Conservation (phyloP, 2,329 filamentous ascomycete species). For the Scytalidium sp. region DNA sequence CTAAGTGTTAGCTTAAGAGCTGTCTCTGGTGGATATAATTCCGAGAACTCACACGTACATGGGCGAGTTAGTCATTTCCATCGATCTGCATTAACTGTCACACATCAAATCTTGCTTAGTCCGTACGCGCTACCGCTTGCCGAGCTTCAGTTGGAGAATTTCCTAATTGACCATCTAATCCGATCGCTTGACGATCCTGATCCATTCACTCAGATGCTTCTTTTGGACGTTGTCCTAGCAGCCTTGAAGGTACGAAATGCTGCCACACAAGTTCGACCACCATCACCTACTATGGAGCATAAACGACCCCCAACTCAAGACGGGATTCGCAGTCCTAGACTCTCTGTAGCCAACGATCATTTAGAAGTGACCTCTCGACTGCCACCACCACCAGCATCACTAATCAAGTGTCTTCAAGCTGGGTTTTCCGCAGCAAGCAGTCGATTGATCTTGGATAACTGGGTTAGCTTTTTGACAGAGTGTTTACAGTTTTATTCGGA, state of each 20-base stretch:
- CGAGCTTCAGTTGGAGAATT: conserved; percentile 65
- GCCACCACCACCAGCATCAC: conserved; percentile 60
- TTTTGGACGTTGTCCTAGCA: conserved; percentile 76
- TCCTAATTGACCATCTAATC: conserved; percentile 66
- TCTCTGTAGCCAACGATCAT: conserved; percentile 40
- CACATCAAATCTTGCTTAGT: conserved; percentile 67
- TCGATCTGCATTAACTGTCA: conserved; percentile 64
- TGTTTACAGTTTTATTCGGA: conserved; percentile 81
- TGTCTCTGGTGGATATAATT: conserved; percentile 43
- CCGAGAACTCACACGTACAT: conserved; percentile 34
- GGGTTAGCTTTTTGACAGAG: conserved; percentile 82
- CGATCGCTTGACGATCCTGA: conserved; percentile 60
- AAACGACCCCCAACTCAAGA: conserved; percentile 22
- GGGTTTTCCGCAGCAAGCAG: conserved; percentile 75
- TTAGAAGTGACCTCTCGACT: conserved; percentile 36
- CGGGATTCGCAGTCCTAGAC: conserved; percentile 34
- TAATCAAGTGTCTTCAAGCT: conserved; percentile 82
- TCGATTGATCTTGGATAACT: conserved; percentile 80
- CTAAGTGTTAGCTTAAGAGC: conserved; percentile 63
- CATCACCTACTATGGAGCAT: conserved; percentile 21
- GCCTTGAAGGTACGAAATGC: conserved; percentile 64
- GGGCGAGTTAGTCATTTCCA: conserved; percentile 64
- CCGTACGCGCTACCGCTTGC: conserved; percentile 58
- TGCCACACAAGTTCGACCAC: conserved; percentile 13
- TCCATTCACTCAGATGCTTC: conserved; percentile 69